A percentile compares a stretch with the other conserved stretches of the same genome.
Conservation (phyloP, 2,329 filamentous ascomycete genomes). For the Ophiocordyceps sinensis region DNA sequence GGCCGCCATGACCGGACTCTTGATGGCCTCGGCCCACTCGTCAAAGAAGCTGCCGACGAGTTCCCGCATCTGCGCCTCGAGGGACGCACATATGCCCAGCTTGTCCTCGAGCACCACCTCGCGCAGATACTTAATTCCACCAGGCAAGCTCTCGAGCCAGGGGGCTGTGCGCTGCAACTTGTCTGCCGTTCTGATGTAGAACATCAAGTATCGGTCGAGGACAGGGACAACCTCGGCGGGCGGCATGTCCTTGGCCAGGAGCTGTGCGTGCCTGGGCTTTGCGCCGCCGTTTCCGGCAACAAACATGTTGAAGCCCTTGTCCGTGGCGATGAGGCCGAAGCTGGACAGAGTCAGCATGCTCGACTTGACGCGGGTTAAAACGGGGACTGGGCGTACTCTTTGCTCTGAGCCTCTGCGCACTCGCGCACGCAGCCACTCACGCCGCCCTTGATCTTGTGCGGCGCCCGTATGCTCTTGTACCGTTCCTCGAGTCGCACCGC, state of each 20-base stretch:
- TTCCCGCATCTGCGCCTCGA: conserved; percentile 79
- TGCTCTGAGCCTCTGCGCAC: conserved; percentile 84
- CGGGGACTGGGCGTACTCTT: conserved; percentile 47
- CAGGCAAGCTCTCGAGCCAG: conserved; percentile 74
- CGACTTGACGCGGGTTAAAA: background rate
- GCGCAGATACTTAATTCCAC: conserved; percentile 69
- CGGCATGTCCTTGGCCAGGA: conserved; percentile 75
- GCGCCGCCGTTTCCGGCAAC: conserved; percentile 83
- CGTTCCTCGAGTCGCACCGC: conserved; percentile 76
- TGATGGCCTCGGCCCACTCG: conserved; percentile 79
- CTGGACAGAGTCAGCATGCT: conserved; percentile 19
- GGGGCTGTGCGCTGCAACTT: conserved; percentile 78
- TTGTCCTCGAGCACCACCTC: conserved; percentile 76
- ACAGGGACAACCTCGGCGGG: conserved; percentile 72
- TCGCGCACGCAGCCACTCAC: conserved; percentile 87
- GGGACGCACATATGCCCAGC: conserved; percentile 68
- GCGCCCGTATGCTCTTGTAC: conserved; percentile 80
- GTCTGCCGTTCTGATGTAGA: conserved; percentile 88
- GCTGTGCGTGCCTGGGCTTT: conserved; percentile 66
- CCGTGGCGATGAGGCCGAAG: conserved; percentile 81
- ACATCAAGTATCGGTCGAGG: conserved; percentile 78
- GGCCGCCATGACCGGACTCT: conserved; percentile 48
- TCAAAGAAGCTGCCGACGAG: conserved; percentile 77
- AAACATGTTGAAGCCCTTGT: conserved; percentile 89
- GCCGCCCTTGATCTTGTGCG: conserved; percentile 84